Conservation (phyloP, 164 flowering plant genomes). For the Tetracentron sinense region DNA sequence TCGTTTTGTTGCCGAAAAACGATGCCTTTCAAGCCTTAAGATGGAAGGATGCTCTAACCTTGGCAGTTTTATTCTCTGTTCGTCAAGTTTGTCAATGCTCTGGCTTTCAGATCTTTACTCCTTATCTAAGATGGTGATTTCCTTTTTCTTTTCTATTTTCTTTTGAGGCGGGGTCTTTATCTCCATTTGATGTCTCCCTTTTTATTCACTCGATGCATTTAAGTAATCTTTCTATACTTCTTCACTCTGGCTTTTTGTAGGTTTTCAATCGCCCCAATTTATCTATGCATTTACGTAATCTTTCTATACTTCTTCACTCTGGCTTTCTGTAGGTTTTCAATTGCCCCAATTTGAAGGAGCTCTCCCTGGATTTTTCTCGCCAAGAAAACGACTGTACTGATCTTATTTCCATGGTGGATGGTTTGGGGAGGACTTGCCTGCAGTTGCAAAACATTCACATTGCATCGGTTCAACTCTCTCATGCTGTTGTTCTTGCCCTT, state of each 20-base stretch:
- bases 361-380: constrained; percentile 76
- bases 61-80: constrained; percentile 58
- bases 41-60: constrained; percentile 87
- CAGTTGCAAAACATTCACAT: constrained; percentile 80
- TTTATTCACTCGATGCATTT: too few relatives aligned
- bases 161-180: neutral
- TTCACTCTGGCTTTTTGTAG: constrained; percentile 31
- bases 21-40: constrained; percentile 70
- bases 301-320: too few relatives aligned
- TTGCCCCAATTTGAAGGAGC: constrained; percentile 81
- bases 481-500: constrained; percentile 79
- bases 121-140: constrained; percentile 73
- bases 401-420: constrained; percentile 55
- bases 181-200: neutral
- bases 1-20: constrained; percentile 85
- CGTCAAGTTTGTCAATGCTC: constrained; percentile 71
- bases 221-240: too few relatives aligned
- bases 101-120: constrained; percentile 90
- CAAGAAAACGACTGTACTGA: constrained; percentile 79
- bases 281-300: too few relatives aligned
- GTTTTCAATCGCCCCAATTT: constrained; percentile 82
- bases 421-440: constrained; percentile 73
- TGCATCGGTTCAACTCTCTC: constrained; percentile 71
- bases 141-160: neutral
- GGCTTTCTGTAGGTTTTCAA: constrained; percentile 54